Evolutionary conservation across 352 stramenopile species (phyloP).

Genomic region (Hyaloperonospora brassicae): DNA sequence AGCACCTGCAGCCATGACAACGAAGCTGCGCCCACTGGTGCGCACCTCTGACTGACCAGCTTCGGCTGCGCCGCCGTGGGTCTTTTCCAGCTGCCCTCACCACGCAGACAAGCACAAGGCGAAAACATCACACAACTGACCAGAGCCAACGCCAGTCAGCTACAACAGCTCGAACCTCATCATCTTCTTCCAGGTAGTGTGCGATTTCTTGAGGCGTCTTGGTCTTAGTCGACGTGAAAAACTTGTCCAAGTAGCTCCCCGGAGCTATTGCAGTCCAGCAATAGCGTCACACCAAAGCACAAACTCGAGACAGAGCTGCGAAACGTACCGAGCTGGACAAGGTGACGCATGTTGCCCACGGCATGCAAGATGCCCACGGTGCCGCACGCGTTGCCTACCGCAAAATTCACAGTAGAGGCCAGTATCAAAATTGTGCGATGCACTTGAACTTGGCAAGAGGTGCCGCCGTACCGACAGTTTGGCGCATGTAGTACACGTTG

Average conservation of each 20-base stretch:
- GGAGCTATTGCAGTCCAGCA: slow-evolving; percentile 20
- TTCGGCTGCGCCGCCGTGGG: slow-evolving; percentile 86
- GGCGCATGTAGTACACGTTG: slow-evolving; percentile 88
- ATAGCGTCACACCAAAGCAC: neutral
- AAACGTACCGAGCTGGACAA: slow-evolving; percentile 52
- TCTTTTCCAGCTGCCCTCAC: slow-evolving; percentile 76
- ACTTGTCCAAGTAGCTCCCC: slow-evolving; percentile 70
- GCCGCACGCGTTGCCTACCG: slow-evolving; percentile 90
- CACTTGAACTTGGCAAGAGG: slow-evolving; percentile 1
- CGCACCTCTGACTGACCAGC: slow-evolving; percentile 82
- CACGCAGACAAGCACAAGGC: neutral
- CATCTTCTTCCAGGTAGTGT: slow-evolving; percentile 84
- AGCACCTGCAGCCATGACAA: neutral
- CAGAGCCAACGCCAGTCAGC: neutral
- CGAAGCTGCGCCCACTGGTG: neutral
- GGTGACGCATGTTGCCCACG: slow-evolving; percentile 85
- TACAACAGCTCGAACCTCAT: slow-evolving; percentile 40
- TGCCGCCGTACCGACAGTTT: slow-evolving; percentile 81
- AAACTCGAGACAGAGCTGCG: neutral
- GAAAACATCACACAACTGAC: slow-evolving; percentile 4
- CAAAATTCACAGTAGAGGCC: neutral
- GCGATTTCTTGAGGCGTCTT: slow-evolving; percentile 80
- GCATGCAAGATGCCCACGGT: slow-evolving; percentile 94
- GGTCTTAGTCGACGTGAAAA: slow-evolving; percentile 73
- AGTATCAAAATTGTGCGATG: neutral